Conservation (phyloP, 1,139 yeast genomes). For the Yamadazyma sp. region DNA sequence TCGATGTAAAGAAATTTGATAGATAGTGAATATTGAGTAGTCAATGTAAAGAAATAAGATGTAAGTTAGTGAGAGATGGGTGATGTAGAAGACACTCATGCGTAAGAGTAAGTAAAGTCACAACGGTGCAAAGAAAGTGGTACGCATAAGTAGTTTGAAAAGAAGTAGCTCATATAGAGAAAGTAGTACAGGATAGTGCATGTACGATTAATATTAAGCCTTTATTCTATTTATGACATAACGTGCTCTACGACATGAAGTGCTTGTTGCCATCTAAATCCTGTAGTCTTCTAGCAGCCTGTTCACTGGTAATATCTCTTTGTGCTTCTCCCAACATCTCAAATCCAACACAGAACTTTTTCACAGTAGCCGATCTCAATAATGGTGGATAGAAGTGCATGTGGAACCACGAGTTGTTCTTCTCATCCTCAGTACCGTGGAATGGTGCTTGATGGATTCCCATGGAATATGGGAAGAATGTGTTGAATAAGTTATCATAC, state of each 20-base stretch:
- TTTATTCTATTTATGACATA: too few species aligned
- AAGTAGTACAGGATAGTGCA: too few species aligned
- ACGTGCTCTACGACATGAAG: slow-evolving; percentile 22
- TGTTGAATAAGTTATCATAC: slow-evolving; percentile 69
- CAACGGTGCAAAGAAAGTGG: too few species aligned
- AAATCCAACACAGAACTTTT: slow-evolving; percentile 75
- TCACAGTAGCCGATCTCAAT: slow-evolving; percentile 70
- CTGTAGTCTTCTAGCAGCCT: slow-evolving; percentile 61
- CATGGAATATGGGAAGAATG: slow-evolving; percentile 79
- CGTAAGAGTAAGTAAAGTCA: too few species aligned
- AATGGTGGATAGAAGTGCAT: slow-evolving; percentile 81
- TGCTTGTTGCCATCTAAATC: slow-evolving; percentile 43
- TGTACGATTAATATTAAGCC: too few species aligned
- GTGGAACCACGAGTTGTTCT: slow-evolving; percentile 61
- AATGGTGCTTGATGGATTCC: slow-evolving; percentile 76
- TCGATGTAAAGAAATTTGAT: too few species aligned
- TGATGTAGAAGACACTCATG: too few species aligned
- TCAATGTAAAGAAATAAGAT: neutral
- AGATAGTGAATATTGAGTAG: too few species aligned
- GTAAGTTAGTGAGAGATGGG: too few species aligned
- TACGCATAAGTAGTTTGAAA: too few species aligned
- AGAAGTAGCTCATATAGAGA: too few species aligned
- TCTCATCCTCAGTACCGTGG: slow-evolving; percentile 37
- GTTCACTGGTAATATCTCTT: slow-evolving; percentile 75
- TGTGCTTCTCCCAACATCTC: slow-evolving; percentile 81